Percentiles rank a stretch among this genome's conserved stretches.
Conservation (phyloP, 2,329 filamentous ascomycete species). For the Fusarium sp. region DNA sequence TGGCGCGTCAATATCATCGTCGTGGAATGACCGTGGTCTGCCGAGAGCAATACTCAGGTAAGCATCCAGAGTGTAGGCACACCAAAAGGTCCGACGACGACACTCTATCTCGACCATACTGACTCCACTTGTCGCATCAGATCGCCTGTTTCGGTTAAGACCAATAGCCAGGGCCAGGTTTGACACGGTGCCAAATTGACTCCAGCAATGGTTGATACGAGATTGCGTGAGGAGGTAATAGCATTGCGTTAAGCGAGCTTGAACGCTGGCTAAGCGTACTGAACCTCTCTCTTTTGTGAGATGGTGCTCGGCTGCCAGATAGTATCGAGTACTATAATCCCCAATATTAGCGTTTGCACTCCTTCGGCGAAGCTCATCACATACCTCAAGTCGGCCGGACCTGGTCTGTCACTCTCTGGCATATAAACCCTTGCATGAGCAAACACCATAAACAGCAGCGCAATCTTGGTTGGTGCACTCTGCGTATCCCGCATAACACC, state of each 20-base stretch:
- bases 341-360: not conserved
- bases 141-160: constrained; percentile 34
- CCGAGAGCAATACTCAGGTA: constrained; percentile 47
- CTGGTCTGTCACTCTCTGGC: constrained; percentile 46
- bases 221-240: constrained; percentile 62
- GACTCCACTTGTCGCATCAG: constrained; percentile 29
- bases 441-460: constrained; percentile 66
- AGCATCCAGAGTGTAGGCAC: constrained; percentile 45
- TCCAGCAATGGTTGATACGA: constrained; percentile 65
- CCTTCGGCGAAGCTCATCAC: too few species aligned
- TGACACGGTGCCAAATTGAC: constrained; percentile 60
- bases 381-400: constrained; percentile 44
- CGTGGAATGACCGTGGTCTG: constrained; percentile 44
- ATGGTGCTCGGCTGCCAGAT: constrained; percentile 55
- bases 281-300: constrained; percentile 57
- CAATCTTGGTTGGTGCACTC: constrained; percentile 52
- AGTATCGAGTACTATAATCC: constrained; percentile 39
- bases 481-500: constrained; percentile 47
- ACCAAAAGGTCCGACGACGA: constrained; percentile 46
- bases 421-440: constrained; percentile 65
- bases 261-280: constrained; percentile 57
- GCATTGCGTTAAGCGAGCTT: constrained; percentile 60
- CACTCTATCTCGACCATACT: constrained; percentile 43
- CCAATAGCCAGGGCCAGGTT: constrained; percentile 59
- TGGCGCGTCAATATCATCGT: constrained; percentile 47